Evolutionary conservation across 495 filamentous ascomycete genomes (phyloP).

Genomic region (Darksidea phi): DNA sequence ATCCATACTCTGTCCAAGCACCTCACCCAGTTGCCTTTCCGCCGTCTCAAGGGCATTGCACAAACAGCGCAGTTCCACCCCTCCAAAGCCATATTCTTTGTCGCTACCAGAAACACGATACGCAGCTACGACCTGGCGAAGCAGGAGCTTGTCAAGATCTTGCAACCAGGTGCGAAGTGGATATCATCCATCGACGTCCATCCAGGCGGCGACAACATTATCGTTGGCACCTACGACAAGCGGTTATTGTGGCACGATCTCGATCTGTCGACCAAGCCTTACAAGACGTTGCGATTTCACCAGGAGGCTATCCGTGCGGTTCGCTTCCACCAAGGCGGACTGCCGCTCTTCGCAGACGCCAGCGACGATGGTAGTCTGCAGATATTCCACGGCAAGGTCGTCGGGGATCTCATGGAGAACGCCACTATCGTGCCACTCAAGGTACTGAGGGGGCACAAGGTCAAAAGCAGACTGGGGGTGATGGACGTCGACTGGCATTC

Average conservation of each 20-base stretch:
- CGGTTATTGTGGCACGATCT: constrained; percentile 96
- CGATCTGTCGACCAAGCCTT: constrained; percentile 82
- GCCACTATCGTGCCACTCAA: constrained; percentile 94
- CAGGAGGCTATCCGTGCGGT: constrained; percentile 84
- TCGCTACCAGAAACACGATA: constrained; percentile 88
- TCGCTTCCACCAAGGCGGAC: constrained; percentile 74
- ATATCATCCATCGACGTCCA: constrained; percentile 93
- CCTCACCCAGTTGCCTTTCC: constrained; percentile 90
- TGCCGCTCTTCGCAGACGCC: constrained; percentile 89
- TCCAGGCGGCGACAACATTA: constrained; percentile 87
- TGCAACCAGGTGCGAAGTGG: constrained; percentile 92
- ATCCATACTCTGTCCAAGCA: constrained; percentile 96
- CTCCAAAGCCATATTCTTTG: constrained; percentile 86
- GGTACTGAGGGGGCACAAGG: constrained; percentile 83
- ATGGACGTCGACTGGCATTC: constrained; percentile 96
- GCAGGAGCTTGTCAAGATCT: constrained; percentile 83
- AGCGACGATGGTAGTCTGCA: constrained; percentile 92
- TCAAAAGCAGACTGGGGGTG: constrained; percentile 77
- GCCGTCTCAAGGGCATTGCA: constrained; percentile 74
- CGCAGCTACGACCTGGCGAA: constrained; percentile 87
- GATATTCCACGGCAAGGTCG: constrained; percentile 95
- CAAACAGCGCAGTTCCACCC: constrained; percentile 95
- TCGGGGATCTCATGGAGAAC: constrained; percentile 90
- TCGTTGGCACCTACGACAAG: constrained; percentile 90
- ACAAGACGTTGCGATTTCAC: constrained; percentile 95